Conservation (phyloP, 176 grass and related monocot genomes). For the Phragmites australis region DNA sequence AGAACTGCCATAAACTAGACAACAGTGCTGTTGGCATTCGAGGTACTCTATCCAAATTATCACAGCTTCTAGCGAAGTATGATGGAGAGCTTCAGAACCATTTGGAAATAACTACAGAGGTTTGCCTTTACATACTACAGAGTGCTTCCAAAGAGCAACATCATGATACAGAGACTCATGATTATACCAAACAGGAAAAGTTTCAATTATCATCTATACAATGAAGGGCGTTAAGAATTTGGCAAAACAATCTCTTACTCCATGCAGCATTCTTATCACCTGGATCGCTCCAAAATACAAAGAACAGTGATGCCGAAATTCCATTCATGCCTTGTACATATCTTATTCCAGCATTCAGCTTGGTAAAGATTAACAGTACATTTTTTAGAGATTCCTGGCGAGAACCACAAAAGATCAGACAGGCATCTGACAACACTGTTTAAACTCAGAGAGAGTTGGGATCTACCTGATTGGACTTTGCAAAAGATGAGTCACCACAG, state of each 20-base stretch:
- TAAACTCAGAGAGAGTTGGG: constrained; percentile 26
- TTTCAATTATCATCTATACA: constrained; percentile 2
- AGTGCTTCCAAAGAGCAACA: constrained; percentile 11
- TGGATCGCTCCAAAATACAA: constrained; percentile 77
- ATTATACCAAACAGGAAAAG: not conserved
- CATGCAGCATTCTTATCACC: constrained; percentile 89
- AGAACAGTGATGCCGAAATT: constrained; percentile 81
- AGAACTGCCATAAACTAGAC: constrained; percentile 77
- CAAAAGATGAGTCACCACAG: constrained; percentile 71
- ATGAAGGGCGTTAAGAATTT: not conserved
- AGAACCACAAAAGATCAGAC: constrained; percentile 35
- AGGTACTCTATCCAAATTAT: constrained; percentile 64
- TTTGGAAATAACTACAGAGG: constrained; percentile 65
- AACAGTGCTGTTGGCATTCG: constrained; percentile 69
- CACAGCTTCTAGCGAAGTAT: constrained; percentile 53
- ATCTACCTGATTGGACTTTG: constrained; percentile 86
- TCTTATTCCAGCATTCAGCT: constrained; percentile 86
- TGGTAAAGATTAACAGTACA: constrained; percentile 76
- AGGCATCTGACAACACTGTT: constrained; percentile 36
- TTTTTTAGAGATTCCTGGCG: constrained; percentile 69
- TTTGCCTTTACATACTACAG: too few species aligned
- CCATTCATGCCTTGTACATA: constrained; percentile 99
- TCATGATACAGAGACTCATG: constrained; percentile 8
- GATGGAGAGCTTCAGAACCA: constrained; percentile 71
- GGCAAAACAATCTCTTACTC: constrained; percentile 47